A percentile compares a stretch with the other conserved stretches of the same genome.
These are phyloP conservation scores for Rhododendron ferrugineum DNA, from an alignment of 148 eudicot species.

Conservation along the genomic window DNA sequence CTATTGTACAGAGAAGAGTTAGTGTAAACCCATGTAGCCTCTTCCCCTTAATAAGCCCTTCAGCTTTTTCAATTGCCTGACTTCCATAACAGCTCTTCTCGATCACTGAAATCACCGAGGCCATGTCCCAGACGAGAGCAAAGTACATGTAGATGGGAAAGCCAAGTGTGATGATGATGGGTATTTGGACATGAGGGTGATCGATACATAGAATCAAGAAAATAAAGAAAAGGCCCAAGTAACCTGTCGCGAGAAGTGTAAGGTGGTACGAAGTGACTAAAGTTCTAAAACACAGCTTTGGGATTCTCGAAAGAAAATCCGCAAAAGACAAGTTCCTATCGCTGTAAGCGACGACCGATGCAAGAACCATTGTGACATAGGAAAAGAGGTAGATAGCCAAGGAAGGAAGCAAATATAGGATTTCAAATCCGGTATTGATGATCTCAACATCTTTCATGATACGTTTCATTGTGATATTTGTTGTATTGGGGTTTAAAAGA, in stretches of 20 bases:
- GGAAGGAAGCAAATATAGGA: not conserved
- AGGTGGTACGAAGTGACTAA: not conserved
- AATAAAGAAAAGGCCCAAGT: not conserved
- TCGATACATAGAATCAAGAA: not conserved
- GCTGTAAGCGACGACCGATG: not conserved
- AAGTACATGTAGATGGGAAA: not conserved
- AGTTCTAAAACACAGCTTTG: not conserved
- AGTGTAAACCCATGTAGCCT: conserved; percentile 30
- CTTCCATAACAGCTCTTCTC: not conserved
- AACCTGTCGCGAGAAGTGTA: not conserved
- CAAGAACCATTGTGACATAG: not conserved
- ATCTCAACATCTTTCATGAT: not conserved
- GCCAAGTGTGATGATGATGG: not conserved
- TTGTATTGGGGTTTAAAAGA: not conserved
- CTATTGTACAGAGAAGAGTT: not conserved
- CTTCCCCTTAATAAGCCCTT: conserved; percentile 33
- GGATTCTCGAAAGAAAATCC: not conserved
- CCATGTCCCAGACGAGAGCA: not conserved
- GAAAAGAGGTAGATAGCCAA: not conserved
- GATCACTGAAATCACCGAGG: not conserved
- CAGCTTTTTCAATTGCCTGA: conserved; percentile 18
- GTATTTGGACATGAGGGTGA: not conserved
- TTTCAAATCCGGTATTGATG: not conserved
- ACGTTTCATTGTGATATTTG: rapidly evolving
- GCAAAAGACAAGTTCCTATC: not conserved